Base-by-base conservation (phyloP, 225 moss, liverwort and hornwort genomes). In the Thuidium tamariscinum region DNA sequence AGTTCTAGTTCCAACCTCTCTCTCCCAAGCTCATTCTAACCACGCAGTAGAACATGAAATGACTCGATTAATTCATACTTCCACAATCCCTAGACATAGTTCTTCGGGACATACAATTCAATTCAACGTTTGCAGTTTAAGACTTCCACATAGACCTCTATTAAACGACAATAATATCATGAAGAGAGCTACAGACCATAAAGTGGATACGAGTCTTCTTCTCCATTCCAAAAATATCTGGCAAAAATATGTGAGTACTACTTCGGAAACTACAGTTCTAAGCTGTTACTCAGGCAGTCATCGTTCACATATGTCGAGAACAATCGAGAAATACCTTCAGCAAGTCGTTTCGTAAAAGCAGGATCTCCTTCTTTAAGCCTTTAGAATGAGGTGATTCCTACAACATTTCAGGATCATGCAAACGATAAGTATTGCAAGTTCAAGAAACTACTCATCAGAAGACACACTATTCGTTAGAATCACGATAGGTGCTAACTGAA, bases 311-410 rank as follows among this genome's bases (percentile, higher is more conserved):
- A 71, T 36, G 44, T 42, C 49, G 23, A 41, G 41, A 84, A 21
- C 70, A 84, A 41, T 64, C 21, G 16, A 80, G 85, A 68, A 46
- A 25, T 37, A 97, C 97, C 97, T 97, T 94, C 39, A 97, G 92
- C 61, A 97, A 92, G 83, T 95, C 96, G 85, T 97, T 97, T 64
- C 97, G 94, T 76, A 97, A 90, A 79, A 86, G 95, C 25, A 94
- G 82, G 69, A 97, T 95, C 87, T 97, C 96, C 88, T 89, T 94
- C 92, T 97, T 96, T 88, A 97, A 93, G 32, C 96, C 95, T 69
- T 92, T 92, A 23, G 95, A 96, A 88, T 96, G 93, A 63, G 97
- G 94, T 49, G 95, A 87, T 54, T 95, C 94, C 96, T 97, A 89
- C 29, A 89, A 74, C 26, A 55, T 34, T 44, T 37, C 77, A 36